Percentiles rank a stretch among this genome's conserved stretches.
phyloP scores from a whole-genome alignment of 306 rosid genomes.

The Luffa aegyptiaca region DNA sequence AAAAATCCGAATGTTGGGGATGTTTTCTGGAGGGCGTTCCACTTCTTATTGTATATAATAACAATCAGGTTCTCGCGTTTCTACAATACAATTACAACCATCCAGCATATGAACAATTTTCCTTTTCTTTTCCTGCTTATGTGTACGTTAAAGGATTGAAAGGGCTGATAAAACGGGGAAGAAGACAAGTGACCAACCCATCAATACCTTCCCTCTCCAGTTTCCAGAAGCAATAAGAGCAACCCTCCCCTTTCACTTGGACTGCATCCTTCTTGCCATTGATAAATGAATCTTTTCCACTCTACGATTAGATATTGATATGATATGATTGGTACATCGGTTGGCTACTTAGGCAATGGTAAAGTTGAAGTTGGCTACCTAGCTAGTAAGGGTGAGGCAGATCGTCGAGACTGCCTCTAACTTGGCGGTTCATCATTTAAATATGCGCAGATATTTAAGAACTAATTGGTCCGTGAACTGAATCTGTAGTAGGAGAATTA shows the following conservation, averaged over 20 bases:
- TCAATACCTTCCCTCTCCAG: neutral
- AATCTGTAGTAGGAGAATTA: neutral
- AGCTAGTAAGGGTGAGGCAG: neutral
- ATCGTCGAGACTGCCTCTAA: neutral
- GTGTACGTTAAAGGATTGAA: neutral
- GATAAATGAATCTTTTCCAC: neutral
- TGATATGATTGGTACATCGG: neutral
- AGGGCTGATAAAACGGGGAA: neutral
- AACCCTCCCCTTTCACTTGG: neutral
- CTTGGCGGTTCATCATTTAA: neutral
- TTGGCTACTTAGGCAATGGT: neutral
- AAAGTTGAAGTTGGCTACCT: neutral
- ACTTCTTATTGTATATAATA: neutral
- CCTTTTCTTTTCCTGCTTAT: neutral
- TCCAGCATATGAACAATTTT: neutral
- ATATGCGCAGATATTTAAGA: neutral
- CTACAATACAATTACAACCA: neutral
- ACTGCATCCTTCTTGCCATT: neutral
- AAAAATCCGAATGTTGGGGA: neutral
- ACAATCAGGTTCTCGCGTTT: neutral
- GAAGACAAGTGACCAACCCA: neutral
- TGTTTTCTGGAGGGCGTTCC: neutral
- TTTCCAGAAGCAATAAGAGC: neutral
- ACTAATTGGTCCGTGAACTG: neutral
- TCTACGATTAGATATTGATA: neutral